Base-by-base conservation (phyloP, 1,284 basidiomycete species). In the Sanghuangporus sanghuang region DNA sequence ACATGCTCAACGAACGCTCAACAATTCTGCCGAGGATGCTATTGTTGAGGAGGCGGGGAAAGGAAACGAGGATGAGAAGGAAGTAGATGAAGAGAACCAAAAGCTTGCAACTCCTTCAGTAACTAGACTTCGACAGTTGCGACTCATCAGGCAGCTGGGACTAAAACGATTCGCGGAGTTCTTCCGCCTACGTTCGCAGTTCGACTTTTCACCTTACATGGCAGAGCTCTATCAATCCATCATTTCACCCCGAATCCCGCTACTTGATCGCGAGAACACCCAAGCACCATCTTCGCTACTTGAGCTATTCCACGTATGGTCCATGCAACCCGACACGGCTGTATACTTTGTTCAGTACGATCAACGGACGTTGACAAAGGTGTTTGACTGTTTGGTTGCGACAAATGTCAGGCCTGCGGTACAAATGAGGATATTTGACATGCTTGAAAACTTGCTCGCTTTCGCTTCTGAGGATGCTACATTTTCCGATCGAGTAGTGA, bases 261-360 rank as follows among this genome's bases (percentile, higher is more conserved):
- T 79, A 4, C 81, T 99, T 23, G 87, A 92, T 63, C 79, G 79
- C 55, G 96, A 99, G 75, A 98, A 96, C 70, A 93, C 92, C 0
- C 96, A 99, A 75, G 85, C 93, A 0, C 95, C 96, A 0, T 96
- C 95, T 0, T 89, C 94, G 0, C 79, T 98, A 35, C 79, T 99
- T 48, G 93, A 97, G 40, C 80, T 99, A 1, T 91, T 98, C 73
- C 83, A 88, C 65, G 79, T 85, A 2, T 97, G 96, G 89, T 86
- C 92, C 0, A 73, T 79, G 8, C 80, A 83, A 32, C 76, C 77
- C 0, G 81, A 87, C 9, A 84, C 88, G 63, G 80, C 85, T 9
- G 71, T 71, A 4, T 86, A 85, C 71, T 80, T 98, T 21, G 86
- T 89, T 53, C 76, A 84, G 18, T 90, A 87, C 71, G 92, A 98